phyloP scores from a whole-genome alignment of 2,329 filamentous ascomycete species.

The Capronia epimyces region DNA sequence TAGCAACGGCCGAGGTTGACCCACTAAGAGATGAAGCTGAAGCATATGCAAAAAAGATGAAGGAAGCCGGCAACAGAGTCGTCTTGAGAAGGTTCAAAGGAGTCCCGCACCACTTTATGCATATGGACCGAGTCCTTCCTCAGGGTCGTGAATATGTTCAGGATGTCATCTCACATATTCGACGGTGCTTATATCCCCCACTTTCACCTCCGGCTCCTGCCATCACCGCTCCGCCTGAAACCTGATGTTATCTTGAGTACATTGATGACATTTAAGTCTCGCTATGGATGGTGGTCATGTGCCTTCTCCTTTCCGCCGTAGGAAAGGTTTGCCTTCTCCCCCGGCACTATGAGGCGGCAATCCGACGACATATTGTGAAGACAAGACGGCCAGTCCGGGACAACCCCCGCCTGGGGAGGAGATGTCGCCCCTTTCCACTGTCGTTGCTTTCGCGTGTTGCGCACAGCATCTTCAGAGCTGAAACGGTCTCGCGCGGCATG shows the following conservation, averaged over 20 bases:
- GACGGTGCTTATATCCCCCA: conserved; percentile 24
- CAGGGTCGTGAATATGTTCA: conserved; percentile 28
- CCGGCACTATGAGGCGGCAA: no score
- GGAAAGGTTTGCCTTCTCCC: no score
- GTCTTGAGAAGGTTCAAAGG: conserved; percentile 24
- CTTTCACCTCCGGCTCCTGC: conserved; percentile 3
- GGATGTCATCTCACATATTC: conserved; percentile 26
- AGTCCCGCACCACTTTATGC: conserved; percentile 29
- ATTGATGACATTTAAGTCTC: no score
- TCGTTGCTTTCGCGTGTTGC: no score
- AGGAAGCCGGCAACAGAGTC: conserved; percentile 26
- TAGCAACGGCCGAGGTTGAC: conserved; percentile 27
- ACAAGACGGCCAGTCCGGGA: no score
- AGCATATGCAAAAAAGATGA: conserved; percentile 25
- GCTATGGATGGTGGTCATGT: no score
- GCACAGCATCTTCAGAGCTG: no score
- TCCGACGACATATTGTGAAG: no score
- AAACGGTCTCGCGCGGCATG: no score
- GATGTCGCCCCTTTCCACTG: no score
- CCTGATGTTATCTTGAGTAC: conserved; percentile 4
- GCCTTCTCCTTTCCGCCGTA: no score
- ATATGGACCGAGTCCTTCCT: conserved; percentile 24
- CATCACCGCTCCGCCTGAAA: conserved; percentile 11
- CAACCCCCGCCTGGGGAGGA: no score
- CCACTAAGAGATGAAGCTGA: conserved; percentile 28